phyloP scores from a whole-genome alignment of 306 rosid genomes.

The Casuarina cunninghamiana region DNA sequence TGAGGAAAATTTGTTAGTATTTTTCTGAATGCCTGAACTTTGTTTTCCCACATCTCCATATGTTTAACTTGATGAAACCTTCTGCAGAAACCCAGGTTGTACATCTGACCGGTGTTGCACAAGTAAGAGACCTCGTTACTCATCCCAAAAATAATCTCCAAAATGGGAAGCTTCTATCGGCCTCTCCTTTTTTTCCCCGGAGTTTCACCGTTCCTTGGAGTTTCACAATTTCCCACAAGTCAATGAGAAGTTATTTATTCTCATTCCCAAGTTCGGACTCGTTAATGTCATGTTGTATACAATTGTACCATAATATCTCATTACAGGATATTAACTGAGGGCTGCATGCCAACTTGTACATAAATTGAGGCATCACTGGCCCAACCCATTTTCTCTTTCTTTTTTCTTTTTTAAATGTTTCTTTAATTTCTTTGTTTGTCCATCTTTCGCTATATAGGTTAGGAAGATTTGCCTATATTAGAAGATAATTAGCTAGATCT shows the following conservation, averaged over 20 bases:
- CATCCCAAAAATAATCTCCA: constrained; percentile 29
- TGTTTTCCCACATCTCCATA: not conserved
- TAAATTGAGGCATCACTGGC: constrained; percentile 28
- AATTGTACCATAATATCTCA: constrained; percentile 5
- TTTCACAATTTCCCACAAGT: not conserved
- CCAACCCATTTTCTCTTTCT: not conserved
- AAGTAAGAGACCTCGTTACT: constrained; percentile 33
- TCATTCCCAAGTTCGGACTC: constrained; percentile 3
- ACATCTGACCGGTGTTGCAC: constrained; percentile 19
- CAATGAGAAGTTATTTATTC: constrained; percentile 10
- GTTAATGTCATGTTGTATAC: constrained; percentile 22
- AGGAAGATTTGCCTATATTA: not conserved
- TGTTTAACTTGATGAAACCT: constrained; percentile 5
- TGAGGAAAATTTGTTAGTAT: constrained; percentile 29
- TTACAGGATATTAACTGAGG: constrained; percentile 1
- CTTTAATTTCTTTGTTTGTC: not conserved
- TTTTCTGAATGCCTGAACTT: not conserved
- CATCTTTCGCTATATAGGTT: not conserved
- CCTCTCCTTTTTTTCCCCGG: not conserved
- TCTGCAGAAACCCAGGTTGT: constrained; percentile 23
- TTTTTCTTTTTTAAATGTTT: not conserved
- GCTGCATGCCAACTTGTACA: constrained; percentile 32
- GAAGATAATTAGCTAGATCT: not conserved
- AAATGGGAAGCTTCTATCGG: constrained; percentile 9
- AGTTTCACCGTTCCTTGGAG: not conserved